Evolutionary conservation across 2,329 filamentous ascomycete species (phyloP).

Genomic region (Ceratocystis lukuohia): DNA sequence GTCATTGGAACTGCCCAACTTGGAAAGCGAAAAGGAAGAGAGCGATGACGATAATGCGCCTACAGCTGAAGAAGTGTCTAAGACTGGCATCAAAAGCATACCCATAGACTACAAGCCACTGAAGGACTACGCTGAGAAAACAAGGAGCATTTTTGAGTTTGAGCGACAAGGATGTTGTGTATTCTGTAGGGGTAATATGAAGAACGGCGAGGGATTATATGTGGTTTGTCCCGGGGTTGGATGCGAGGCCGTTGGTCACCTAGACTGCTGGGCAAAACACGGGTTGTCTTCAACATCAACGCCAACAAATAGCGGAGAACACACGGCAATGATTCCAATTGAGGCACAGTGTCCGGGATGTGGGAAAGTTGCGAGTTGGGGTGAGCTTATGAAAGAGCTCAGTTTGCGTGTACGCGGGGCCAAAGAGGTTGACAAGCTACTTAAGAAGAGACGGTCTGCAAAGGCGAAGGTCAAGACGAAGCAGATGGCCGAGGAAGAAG

Average conservation of each 20-base stretch:
- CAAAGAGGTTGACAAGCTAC: conserved; percentile 55
- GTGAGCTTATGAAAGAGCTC: conserved; percentile 68
- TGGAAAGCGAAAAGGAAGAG: not conserved
- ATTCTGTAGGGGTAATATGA: conserved; percentile 36
- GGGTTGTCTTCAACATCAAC: conserved; percentile 28
- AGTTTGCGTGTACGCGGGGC: conserved; percentile 57
- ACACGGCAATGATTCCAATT: conserved; percentile 47
- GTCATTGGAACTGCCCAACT: not conserved
- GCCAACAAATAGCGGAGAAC: conserved; percentile 23
- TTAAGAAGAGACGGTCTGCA: conserved; percentile 37
- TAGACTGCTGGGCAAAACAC: conserved; percentile 46
- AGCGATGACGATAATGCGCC: not conserved
- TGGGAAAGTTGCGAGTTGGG: conserved; percentile 50
- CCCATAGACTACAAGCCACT: conserved; percentile 42
- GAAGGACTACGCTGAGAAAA: conserved; percentile 42
- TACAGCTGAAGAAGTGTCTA: conserved; percentile 16
- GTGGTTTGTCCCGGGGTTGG: conserved; percentile 40
- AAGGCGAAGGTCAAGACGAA: conserved; percentile 21
- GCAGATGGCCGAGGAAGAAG: not conserved
- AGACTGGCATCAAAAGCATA: conserved; percentile 40
- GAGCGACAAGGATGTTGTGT: conserved; percentile 43
- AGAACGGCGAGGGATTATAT: conserved; percentile 38
- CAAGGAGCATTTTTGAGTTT: conserved; percentile 39
- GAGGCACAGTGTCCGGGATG: conserved; percentile 61
- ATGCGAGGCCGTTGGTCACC: conserved; percentile 46